Base-by-base conservation (phyloP, 352 stramenopile species). In the Pythium aphanidermatum region DNA sequence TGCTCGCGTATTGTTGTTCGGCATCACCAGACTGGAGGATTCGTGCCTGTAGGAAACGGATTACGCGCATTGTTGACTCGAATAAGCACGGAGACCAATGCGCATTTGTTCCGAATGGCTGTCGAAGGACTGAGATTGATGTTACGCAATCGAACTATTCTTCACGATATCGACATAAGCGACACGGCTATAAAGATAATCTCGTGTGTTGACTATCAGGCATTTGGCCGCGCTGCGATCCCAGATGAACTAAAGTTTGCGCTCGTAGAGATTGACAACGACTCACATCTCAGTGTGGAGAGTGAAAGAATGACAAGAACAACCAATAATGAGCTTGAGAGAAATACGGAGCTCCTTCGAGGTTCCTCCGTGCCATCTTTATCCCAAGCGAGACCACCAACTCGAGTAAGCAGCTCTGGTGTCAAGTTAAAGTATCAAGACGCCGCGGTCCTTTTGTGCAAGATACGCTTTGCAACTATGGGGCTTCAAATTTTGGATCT, bases 131-230 rank as follows among this genome's bases (percentile, higher is more conserved):
- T 92, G 11, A 70, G 68, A 13, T 50, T 39, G 0, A 94, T 94
- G 82, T 55, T 94, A 4, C 70, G 82, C 62, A 94, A 94, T 46
- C 79, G 82, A 27, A 49, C 74, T 7, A 71, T 94, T 28, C 63
- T 94, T 13, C 57, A 70, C 41, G 79, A 94, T 54, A 73, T 92
- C n/a, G 79, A 94, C 55, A 62, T 94, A n/a, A 90, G 68, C 36
- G 82, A 94, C 45, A 65, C 84, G 19, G 69, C 65, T 25, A 61
- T 81, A 12, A 94, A 94, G 50, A 53, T 94, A 16, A 68, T 91
- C 21, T 82, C 79, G 5, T 90, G 76, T 49, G 80, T 94, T 37
- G 74, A 91, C 43, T 94, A 86, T 35, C 67, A 74, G 1, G 82
- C 82, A 16, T 92, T 94, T 62, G 82, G 82, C 3, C 71, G 82